phyloP scores from a whole-genome alignment of 257 asterid species.

The Forsythia suspensa region DNA sequence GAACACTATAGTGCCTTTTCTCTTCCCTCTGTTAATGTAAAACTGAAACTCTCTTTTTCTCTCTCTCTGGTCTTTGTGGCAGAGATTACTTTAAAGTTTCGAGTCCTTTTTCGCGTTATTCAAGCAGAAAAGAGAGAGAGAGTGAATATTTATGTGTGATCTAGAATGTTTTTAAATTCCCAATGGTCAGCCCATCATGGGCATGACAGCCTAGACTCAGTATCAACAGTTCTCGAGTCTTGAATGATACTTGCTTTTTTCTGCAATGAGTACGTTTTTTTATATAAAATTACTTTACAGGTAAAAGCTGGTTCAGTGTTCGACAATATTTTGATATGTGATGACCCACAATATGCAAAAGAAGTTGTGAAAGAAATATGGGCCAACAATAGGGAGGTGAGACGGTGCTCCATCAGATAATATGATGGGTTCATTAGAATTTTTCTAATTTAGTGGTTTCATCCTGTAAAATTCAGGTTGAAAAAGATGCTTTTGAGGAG shows the following conservation, averaged over 20 bases:
- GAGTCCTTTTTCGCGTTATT: too few relatives aligned
- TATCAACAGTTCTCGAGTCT: background rate
- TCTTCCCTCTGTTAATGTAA: too few relatives aligned
- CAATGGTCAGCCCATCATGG: background rate
- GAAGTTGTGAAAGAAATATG: slow-evolving; percentile 69
- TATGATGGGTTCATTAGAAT: slow-evolving; percentile 17
- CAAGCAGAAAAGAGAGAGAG: too few relatives aligned
- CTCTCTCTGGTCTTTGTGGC: too few relatives aligned
- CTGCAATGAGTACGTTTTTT: background rate
- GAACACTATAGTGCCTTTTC: too few relatives aligned
- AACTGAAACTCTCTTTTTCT: too few relatives aligned
- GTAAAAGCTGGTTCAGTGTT: slow-evolving; percentile 84
- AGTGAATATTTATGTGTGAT: too few relatives aligned
- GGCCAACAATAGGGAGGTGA: slow-evolving; percentile 68
- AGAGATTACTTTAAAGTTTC: too few relatives aligned
- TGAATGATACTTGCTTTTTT: background rate
- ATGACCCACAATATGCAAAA: slow-evolving; percentile 80
- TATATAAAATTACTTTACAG: slow-evolving; percentile 31
- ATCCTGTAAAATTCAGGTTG: slow-evolving; percentile 39
- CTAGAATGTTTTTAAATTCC: too few relatives aligned
- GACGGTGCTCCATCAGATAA: slow-evolving; percentile 16
- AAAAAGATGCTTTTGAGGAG: slow-evolving; percentile 77
- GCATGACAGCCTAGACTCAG: background rate
- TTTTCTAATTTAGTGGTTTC: slow-evolving; percentile 14
- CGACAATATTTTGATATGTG: slow-evolving; percentile 79